Conservation (phyloP, 2,329 filamentous ascomycete species). For the Gyromitra esculenta region DNA sequence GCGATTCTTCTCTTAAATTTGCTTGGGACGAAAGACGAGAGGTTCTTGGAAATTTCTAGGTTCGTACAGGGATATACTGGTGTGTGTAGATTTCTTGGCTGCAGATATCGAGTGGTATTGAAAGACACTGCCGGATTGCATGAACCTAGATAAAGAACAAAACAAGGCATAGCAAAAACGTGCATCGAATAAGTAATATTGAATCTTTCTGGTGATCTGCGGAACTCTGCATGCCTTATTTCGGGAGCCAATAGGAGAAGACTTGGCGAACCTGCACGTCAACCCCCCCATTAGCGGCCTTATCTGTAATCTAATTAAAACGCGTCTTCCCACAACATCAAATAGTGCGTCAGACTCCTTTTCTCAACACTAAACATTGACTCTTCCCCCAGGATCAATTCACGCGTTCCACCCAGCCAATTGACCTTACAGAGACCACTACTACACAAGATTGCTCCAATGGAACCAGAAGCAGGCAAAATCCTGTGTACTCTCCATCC, state of each 20-base stretch:
- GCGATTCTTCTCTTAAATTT: no score
- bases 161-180: background rate
- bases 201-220: background rate
- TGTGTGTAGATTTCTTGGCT: background rate
- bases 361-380: background rate
- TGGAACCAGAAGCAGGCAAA: background rate
- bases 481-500: constrained; percentile 56
- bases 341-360: background rate
- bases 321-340: background rate
- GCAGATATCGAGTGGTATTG: background rate
- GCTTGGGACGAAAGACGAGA: no score
- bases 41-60: no score
- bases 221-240: constrained; percentile 1
- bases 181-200: background rate
- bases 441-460: background rate
- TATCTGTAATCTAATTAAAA: background rate
- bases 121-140: background rate
- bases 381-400: background rate
- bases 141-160: background rate
- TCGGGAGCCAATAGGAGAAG: background rate
- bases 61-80: background rate
- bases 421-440: background rate
- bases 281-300: background rate
- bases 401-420: background rate
- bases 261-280: background rate